phyloP scores from a whole-genome alignment of 1,284 basidiomycete species.

The Cystobasidium slooffiae region DNA sequence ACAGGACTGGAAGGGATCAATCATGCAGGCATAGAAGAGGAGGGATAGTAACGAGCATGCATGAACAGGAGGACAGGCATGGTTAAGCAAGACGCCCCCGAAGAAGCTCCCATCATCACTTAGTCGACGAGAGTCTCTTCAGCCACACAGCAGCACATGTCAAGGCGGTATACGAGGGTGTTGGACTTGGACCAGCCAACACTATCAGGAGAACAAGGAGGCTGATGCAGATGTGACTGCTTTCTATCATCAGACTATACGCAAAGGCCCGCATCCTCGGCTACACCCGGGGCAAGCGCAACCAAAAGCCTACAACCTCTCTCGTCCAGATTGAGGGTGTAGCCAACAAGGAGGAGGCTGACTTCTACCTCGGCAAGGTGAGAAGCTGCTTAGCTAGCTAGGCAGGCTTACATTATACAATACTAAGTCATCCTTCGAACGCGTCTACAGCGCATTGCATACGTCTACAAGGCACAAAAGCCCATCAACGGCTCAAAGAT shows the following conservation, averaged over 20 bases:
- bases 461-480: conserved; percentile 72
- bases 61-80: too few relatives aligned
- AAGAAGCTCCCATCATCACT: too few relatives aligned
- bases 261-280: conserved; percentile 95
- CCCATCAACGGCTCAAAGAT: conserved; percentile 58
- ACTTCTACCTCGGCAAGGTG: conserved; percentile 99
- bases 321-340: conserved; percentile 98
- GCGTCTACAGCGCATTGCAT: conserved; percentile 79
- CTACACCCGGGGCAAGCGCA: conserved; percentile 98
- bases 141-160: too few relatives aligned
- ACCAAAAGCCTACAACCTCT: conserved; percentile 91
- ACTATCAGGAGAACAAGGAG: too few relatives aligned
- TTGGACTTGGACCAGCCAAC: too few relatives aligned
- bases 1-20: not conserved
- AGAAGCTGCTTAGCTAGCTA: conserved; percentile 51
- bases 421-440: not conserved
- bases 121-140: too few relatives aligned
- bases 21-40: not conserved
- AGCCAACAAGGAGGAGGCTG: conserved; percentile 84
- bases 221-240: not conserved
- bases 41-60: too few relatives aligned
- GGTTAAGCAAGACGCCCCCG: too few relatives aligned
- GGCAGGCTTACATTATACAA: not conserved
- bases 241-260: conserved; percentile 64
- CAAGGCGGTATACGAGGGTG: too few relatives aligned